Percentiles rank a stretch among this genome's conserved stretches.
Conservation (phyloP, 2,329 filamentous ascomycete species). For the Ceratocystis cubensis region DNA sequence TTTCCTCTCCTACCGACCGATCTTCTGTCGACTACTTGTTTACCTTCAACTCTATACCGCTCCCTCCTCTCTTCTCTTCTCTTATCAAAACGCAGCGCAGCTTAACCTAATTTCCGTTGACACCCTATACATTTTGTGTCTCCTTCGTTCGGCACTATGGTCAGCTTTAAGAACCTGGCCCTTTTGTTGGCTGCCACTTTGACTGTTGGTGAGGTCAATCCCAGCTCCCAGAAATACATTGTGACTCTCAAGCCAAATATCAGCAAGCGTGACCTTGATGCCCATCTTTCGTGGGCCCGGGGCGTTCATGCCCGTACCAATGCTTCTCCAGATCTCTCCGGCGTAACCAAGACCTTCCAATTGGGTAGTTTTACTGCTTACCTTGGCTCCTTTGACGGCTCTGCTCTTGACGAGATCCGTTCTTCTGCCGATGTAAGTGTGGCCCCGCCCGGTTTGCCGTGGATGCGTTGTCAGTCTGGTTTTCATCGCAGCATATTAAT, state of each 20-base stretch:
- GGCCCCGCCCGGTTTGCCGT: not conserved
- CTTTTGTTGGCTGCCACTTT: conserved; percentile 21
- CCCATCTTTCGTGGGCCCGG: conserved; percentile 29
- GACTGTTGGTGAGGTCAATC: conserved; percentile 23
- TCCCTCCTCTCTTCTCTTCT: not conserved
- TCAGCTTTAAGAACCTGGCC: conserved; percentile 23
- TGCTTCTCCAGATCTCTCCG: conserved; percentile 26
- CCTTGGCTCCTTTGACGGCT: conserved; percentile 32
- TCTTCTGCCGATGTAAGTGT: conserved; percentile 31
- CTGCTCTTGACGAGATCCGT: conserved; percentile 31
- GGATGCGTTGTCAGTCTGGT: not conserved
- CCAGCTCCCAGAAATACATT: conserved; percentile 33
- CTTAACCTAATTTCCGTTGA: not conserved
- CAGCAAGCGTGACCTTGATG: conserved; percentile 26
- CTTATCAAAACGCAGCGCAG: too few species aligned
- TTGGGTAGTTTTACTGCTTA: conserved; percentile 32
- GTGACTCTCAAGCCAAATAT: conserved; percentile 34
- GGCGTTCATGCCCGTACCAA: conserved; percentile 28
- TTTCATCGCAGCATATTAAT: conserved; percentile 40
- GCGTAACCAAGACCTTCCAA: conserved; percentile 27
- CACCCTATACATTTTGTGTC: not conserved
- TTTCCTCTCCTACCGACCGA: too few species aligned
- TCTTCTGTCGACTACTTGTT: not conserved
- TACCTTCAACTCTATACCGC: not conserved
- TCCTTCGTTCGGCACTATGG: conserved; percentile 20